A percentile compares a stretch with the other conserved stretches of the same genome.
These are phyloP conservation scores for Ascochyta koolunga DNA, from an alignment of 2,329 filamentous ascomycete species.

Conservation along the genomic window DNA sequence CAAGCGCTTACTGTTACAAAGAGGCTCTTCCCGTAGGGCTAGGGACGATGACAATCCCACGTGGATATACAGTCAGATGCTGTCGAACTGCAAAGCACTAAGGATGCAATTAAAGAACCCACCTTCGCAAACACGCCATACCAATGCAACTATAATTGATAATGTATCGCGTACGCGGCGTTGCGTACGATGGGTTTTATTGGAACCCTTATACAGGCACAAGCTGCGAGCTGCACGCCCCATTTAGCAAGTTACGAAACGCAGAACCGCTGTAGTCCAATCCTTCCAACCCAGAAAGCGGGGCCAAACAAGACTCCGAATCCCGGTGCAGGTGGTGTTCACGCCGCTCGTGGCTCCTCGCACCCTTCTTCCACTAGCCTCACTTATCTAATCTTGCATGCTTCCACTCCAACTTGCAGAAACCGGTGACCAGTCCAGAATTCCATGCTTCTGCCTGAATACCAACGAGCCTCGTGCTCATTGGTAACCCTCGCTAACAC, in stretches of 20 bases:
- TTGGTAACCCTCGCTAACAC: neutral
- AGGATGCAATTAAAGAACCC: neutral
- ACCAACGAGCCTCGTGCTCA: neutral
- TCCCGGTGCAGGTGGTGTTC: constrained; percentile 7
- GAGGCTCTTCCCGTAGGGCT: constrained; percentile 28
- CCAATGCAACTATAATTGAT: neutral
- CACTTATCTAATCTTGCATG: constrained; percentile 2
- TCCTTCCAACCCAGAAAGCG: neutral
- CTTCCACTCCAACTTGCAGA: constrained; percentile 4
- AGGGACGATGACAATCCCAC: constrained; percentile 19
- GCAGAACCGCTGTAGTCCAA: constrained; percentile 11
- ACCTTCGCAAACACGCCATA: neutral
- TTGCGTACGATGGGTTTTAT: constrained; percentile 1
- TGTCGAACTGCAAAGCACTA: neutral
- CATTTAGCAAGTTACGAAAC: constrained; percentile 7
- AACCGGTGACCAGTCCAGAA: constrained; percentile 8
- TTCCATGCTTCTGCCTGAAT: neutral
- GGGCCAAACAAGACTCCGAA: constrained; percentile 1
- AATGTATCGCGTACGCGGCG: neutral
- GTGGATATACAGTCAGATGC: constrained; percentile 16
- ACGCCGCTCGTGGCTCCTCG: constrained; percentile 1
- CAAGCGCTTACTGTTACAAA: constrained; percentile 36
- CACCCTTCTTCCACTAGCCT: constrained; percentile 11
- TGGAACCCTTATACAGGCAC: constrained; percentile 4
- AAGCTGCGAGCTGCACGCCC: constrained; percentile 14